Evolutionary conservation across 106 monocot species (phyloP).

Genomic region (Allium cepa): DNA sequence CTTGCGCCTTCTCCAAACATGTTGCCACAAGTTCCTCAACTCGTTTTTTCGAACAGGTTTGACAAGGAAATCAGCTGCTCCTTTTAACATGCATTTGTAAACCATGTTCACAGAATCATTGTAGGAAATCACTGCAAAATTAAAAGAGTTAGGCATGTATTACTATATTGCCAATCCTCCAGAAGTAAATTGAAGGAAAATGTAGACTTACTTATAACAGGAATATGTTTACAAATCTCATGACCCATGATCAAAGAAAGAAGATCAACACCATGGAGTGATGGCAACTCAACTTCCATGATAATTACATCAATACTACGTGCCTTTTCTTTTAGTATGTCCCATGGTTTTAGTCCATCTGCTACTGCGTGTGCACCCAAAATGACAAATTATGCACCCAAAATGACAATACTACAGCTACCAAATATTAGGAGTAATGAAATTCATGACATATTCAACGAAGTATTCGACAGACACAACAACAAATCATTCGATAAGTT

Average conservation of each 20-base stretch:
- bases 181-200: no score
- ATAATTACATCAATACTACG: slow-evolving; percentile 70
- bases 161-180: no score
- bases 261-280: slow-evolving; percentile 62
- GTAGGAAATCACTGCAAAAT: slow-evolving; percentile 93
- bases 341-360: slow-evolving; percentile 86
- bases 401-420: no score
- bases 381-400: no score
- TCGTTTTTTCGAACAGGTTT: slow-evolving; percentile 94
- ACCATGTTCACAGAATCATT: slow-evolving; percentile 82
- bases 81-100: slow-evolving; percentile 84
- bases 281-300: slow-evolving; percentile 78
- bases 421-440: no score
- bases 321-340: slow-evolving; percentile 49
- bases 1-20: slow-evolving; percentile 83
- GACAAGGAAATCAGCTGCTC: slow-evolving; percentile 90
- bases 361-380: no score
- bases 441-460: no score
- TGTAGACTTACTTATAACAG: slow-evolving; percentile 77
- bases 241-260: slow-evolving; percentile 77
- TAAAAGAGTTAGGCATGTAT: neutral
- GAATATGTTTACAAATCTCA: slow-evolving; percentile 60
- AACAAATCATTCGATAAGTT: no score
- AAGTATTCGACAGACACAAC: no score
- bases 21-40: slow-evolving; percentile 90